Conservation (phyloP, 116 monocot species). For the Thalassia testudinum region DNA sequence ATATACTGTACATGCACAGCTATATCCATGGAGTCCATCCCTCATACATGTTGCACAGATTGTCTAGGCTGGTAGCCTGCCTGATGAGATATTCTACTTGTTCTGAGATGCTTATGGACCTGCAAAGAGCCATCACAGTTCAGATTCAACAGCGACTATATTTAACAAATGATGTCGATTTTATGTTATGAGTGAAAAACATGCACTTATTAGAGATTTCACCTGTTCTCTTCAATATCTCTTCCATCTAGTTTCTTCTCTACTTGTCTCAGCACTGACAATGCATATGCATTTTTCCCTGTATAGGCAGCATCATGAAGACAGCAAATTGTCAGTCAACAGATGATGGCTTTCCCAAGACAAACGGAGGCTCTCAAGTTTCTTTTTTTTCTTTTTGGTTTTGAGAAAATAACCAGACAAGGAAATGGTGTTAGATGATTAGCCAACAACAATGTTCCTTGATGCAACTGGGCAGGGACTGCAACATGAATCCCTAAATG, state of each 20-base stretch:
- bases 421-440: no score
- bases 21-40: conserved; percentile 99
- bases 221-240: conserved; percentile 52
- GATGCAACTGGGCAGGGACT: no score
- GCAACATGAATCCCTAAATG: no score
- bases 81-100: conserved; percentile 81
- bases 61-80: conserved; percentile 86
- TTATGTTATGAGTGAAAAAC: not conserved
- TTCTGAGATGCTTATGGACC: conserved; percentile 46
- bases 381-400: no score
- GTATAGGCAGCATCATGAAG: no score
- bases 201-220: not conserved
- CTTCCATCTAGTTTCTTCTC: conserved; percentile 79
- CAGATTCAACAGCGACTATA: not conserved
- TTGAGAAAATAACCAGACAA: no score
- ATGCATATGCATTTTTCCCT: conserved; percentile 90
- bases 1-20: not conserved
- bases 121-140: conserved; percentile 10
- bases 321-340: no score
- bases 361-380: no score
- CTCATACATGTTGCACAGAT: conserved; percentile 97
- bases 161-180: no score
- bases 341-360: no score
- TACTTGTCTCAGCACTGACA: conserved; percentile 69
- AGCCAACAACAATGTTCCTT: no score